Conservation (phyloP, 2,329 filamentous ascomycete species). For the Aspergillus japonicus region DNA sequence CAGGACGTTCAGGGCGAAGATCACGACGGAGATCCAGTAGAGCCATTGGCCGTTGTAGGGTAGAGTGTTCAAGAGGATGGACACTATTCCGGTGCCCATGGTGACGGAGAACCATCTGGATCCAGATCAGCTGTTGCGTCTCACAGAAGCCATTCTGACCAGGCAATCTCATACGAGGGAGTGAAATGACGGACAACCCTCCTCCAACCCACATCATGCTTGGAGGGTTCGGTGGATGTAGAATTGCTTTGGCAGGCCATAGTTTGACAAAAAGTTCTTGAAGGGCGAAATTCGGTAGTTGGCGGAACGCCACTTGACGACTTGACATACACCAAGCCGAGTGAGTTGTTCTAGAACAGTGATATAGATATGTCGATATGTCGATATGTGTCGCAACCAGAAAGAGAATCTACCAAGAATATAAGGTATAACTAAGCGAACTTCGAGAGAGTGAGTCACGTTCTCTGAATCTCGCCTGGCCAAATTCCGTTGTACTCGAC, state of each 20-base stretch:
- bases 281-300: background rate
- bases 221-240: slow-evolving; percentile 19
- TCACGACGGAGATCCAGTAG: slow-evolving; percentile 39
- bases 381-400: background rate
- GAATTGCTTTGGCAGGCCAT: background rate
- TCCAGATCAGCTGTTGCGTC: slow-evolving; percentile 2
- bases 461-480: background rate
- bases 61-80: slow-evolving; percentile 37
- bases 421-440: background rate
- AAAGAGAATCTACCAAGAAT: background rate
- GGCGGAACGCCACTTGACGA: background rate
- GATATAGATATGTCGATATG: too few relatives aligned
- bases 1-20: slow-evolving; percentile 39
- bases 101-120: slow-evolving; percentile 43
- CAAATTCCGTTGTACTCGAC: background rate
- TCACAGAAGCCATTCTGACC: background rate
- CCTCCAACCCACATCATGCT: slow-evolving; percentile 39
- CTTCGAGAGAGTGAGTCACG: background rate
- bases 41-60: slow-evolving; percentile 42
- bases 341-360: background rate
- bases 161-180: slow-evolving; percentile 38
- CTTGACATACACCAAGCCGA: background rate
- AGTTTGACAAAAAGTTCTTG: background rate
- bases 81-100: slow-evolving; percentile 46
- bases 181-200: slow-evolving; percentile 41